A percentile compares a stretch with the other conserved stretches of the same genome.
Conservation (phyloP, 495 filamentous ascomycete genomes). For the Penicillium steckii region DNA sequence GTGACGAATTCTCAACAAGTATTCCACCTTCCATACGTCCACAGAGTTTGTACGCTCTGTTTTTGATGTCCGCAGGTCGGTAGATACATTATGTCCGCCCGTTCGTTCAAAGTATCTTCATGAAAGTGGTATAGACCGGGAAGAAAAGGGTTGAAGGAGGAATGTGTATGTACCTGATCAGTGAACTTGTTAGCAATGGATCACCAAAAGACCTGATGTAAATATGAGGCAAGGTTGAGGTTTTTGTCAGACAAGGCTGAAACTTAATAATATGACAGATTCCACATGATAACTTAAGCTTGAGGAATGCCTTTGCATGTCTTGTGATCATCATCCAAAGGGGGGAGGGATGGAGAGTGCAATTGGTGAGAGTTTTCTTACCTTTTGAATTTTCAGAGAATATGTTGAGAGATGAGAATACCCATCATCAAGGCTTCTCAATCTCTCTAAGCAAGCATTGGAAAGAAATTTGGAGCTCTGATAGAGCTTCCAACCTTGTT, state of each 20-base stretch:
- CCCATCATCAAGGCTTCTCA: constrained; percentile 14
- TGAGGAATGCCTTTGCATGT: constrained; percentile 97
- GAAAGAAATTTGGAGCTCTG: constrained; percentile 10
- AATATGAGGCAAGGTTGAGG: constrained; percentile 22
- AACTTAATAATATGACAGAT: constrained; percentile 74
- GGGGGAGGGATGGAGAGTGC: constrained; percentile 17
- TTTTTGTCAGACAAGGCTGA: constrained; percentile 96
- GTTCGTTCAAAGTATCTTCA: constrained; percentile 97
- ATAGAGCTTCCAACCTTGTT: constrained; percentile 12
- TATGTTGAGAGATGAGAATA: constrained; percentile 7
- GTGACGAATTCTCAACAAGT: constrained; percentile 98
- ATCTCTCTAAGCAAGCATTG: background rate
- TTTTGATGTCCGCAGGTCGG: constrained; percentile 58
- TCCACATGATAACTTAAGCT: constrained; percentile 89
- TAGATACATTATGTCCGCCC: constrained; percentile 93
- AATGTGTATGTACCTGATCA: constrained; percentile 54
- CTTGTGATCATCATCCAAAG: constrained; percentile 76
- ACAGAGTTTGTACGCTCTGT: constrained; percentile 88
- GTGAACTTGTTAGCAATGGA: constrained; percentile 41
- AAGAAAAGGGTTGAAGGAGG: constrained; percentile 13
- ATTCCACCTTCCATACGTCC: constrained; percentile 62
- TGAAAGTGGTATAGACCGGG: constrained; percentile 39
- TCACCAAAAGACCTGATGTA: constrained; percentile 23
- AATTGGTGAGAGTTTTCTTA: constrained; percentile 27
- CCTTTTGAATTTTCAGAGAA: constrained; percentile 61